Evolutionary conservation across 352 stramenopile genomes (phyloP).

Genomic region (Globisporangium iwayamae): DNA sequence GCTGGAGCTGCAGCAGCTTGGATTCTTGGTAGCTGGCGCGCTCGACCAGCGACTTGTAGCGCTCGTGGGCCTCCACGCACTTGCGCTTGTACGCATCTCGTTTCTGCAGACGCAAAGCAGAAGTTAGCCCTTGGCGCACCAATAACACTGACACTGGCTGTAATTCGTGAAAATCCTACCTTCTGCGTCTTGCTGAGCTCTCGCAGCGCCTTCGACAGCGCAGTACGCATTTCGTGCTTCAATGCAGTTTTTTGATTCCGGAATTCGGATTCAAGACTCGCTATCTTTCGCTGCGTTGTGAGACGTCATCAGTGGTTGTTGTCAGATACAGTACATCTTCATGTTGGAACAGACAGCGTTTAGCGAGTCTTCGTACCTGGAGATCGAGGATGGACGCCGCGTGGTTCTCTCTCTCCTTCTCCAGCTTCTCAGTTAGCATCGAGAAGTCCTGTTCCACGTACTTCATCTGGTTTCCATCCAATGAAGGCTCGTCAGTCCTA

Average conservation of each 20-base stretch:
- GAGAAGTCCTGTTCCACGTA: conserved; percentile 67
- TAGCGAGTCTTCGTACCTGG: conserved; percentile 29
- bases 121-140: too few species aligned
- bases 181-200: conserved; percentile 67
- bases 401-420: conserved; percentile 61
- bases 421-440: conserved; percentile 45
- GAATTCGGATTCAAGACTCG: conserved; percentile 37
- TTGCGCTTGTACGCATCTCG: conserved; percentile 80
- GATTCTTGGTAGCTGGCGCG: conserved; percentile 42
- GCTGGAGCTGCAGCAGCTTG: conserved; percentile 48
- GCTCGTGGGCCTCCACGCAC: conserved; percentile 75
- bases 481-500: background rate
- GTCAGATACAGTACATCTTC: too few species aligned
- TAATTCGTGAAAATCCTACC: conserved; percentile 14
- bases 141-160: background rate
- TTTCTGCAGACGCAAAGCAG: conserved; percentile 33
- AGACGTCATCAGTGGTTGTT: too few species aligned
- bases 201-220: conserved; percentile 54
- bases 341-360: too few species aligned
- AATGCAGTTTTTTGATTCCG: conserved; percentile 31
- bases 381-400: conserved; percentile 31
- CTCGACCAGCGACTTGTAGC: conserved; percentile 50
- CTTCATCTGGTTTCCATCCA: conserved; percentile 39
- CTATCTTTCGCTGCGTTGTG: conserved; percentile 44
- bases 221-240: conserved; percentile 49